Base-by-base conservation (phyloP, 441 rosid species). In the Macaranga tanarius region DNA sequence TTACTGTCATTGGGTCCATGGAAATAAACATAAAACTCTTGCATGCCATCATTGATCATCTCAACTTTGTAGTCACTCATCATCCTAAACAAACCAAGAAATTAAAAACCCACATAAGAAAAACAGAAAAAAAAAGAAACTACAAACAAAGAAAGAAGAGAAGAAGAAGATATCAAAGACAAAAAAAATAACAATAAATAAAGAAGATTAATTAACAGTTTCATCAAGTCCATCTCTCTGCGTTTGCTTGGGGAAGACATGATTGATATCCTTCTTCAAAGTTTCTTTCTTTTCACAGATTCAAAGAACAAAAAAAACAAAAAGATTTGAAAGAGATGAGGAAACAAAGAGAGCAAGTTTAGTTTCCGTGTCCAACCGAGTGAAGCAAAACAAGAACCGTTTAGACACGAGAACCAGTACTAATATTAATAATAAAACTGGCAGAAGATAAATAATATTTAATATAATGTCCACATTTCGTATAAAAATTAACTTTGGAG, bases 221-320 rank as follows among this genome's bases (percentile, higher is more conserved):
- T 89, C 90, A 87, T 89, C 76, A 91, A 84, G 84, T 91, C 96
- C 92, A 86, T 91, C 76, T 89, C 94, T 78, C 92, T 84, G 78
- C 92, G 89, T 81, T 90, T 90, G 90, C 96, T 87, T 44, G 93
- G 96, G 63, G 93, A 89, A n/a, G 92, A 81, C 93, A 90, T 90
- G 59, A 48, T 76, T 55, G 2, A 55, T 22, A 62, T 48, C 47
- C 13, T 31, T 28, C 44, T 44, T 62, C 10, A n/a, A 2, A 22
- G 12, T 20, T 51, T 22, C 11, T 11, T 17, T 58, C 44, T 17
- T 59, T 38, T 16, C 65, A 62, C 60, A 50, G 80, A 59, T 65
- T 71, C 70, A 67, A 20, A 62, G 60, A 34, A 34, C 9, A 26
- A 1, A 40, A 51, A 67, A n/a, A n/a, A n/a, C n/a, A n/a, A n/a